Percentiles rank a stretch among this genome's conserved stretches.
Evolutionary conservation across 306 rosid genomes (phyloP).

Genomic region (Vigna hirtella): DNA sequence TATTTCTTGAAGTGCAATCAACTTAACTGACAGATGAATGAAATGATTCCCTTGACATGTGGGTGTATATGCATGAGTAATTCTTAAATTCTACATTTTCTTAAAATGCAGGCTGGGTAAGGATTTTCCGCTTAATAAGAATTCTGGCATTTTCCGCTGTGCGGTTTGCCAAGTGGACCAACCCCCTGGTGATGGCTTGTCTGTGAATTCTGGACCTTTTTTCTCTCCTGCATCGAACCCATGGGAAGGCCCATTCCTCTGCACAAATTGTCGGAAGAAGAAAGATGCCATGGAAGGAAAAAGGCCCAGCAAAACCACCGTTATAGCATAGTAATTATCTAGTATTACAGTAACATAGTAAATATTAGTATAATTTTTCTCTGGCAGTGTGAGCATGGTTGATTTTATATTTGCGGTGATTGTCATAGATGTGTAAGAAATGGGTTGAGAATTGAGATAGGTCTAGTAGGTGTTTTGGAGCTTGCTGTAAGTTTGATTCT

Average conservation of each 20-base stretch:
- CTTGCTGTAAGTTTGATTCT: constrained; percentile 56
- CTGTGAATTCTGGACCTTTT: constrained; percentile 83
- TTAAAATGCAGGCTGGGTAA: constrained; percentile 83
- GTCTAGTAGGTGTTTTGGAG: constrained; percentile 58
- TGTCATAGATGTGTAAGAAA: constrained; percentile 65
- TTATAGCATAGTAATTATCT: constrained; percentile 65
- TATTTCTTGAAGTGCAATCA: constrained; percentile 15
- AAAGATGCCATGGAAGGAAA: constrained; percentile 99
- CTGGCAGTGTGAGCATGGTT: constrained; percentile 88
- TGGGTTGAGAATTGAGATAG: constrained; percentile 61
- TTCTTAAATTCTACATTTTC: constrained; percentile 33
- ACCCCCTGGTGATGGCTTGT: constrained; percentile 74
- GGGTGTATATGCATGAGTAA: neutral
- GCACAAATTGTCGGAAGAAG: constrained; percentile 77
- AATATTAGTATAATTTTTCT: constrained; percentile 60
- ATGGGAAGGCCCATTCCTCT: constrained; percentile 97
- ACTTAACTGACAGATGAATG: constrained; percentile 7
- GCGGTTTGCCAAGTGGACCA: constrained; percentile 97
- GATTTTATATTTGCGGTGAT: constrained; percentile 53
- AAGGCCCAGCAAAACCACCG: constrained; percentile 68
- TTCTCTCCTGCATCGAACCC: constrained; percentile 86
- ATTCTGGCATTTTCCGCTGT: constrained; percentile 83
- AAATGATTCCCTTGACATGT: constrained; percentile 18
- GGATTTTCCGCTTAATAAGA: constrained; percentile 67
- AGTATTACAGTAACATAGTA: constrained; percentile 52